These are phyloP conservation scores for Hygrophila difformis DNA, from an alignment of 257 asterid species.

Conservation along the genomic window DNA sequence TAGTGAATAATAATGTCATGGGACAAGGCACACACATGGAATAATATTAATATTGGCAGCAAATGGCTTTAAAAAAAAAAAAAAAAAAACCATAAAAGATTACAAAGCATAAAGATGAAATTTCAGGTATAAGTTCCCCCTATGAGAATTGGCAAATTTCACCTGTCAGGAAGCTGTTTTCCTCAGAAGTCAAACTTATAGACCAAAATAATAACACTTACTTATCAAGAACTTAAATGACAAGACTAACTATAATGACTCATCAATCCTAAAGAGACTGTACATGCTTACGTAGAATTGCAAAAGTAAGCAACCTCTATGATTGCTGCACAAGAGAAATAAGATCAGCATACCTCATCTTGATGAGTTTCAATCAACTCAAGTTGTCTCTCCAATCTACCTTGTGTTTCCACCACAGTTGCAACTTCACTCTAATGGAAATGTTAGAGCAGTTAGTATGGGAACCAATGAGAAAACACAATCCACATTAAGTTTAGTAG, in stretches of 20 bases:
- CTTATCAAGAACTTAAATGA: no score
- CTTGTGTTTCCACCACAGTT: conserved; percentile 82
- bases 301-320: background rate
- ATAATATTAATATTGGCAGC: no score
- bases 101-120: no score
- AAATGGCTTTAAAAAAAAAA: no score
- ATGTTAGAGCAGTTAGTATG: conserved; percentile 10
- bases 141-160: no score
- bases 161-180: no score
- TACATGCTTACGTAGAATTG: background rate
- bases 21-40: no score
- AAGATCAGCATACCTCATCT: conserved; percentile 57
- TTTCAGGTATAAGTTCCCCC: no score
- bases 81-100: no score
- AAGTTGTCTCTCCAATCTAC: conserved; percentile 74
- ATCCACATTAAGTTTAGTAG: background rate
- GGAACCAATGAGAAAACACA: conserved; percentile 8
- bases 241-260: background rate
- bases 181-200: no score
- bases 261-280: background rate
- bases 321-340: conserved; percentile 10
- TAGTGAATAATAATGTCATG: no score
- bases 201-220: no score
- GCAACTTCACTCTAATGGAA: conserved; percentile 77
- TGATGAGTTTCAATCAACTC: conserved; percentile 97